Conservation (phyloP, 768 basidiomycete genomes). For the Tremella mesenterica region DNA sequence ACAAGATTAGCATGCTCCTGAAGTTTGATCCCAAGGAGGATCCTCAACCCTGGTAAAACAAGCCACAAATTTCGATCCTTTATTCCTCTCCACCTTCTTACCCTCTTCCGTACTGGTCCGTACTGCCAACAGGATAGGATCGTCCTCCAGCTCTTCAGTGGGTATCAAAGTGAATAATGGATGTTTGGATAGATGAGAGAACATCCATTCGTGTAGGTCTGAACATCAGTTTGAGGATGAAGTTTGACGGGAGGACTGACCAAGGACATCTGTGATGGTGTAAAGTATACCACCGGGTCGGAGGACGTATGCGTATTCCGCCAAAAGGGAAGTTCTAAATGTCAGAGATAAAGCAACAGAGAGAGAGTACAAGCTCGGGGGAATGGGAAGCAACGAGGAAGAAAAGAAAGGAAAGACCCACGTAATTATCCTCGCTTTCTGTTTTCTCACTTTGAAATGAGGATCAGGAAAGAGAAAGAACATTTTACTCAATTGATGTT, state of each 20-base stretch:
- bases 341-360: neutral
- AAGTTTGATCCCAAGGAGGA: neutral
- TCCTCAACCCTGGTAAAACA: slow-evolving; percentile 1
- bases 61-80: slow-evolving; percentile 63
- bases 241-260: slow-evolving; percentile 19
- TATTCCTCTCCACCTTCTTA: slow-evolving; percentile 87
- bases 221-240: neutral
- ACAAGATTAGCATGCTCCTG: no score
- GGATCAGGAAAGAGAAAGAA: slow-evolving; percentile 99
- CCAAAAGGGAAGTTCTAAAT: slow-evolving; percentile 72
- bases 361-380: neutral
- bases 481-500: slow-evolving; percentile 68
- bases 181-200: slow-evolving; percentile 71
- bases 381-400: neutral
- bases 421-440: slow-evolving; percentile 97
- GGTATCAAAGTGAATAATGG: slow-evolving; percentile 76
- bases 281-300: slow-evolving; percentile 91
- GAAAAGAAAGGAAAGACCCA: slow-evolving; percentile 19
- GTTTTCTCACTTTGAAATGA: slow-evolving; percentile 94
- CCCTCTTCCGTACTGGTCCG: slow-evolving; percentile 88
- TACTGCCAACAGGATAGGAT: slow-evolving; percentile 46
- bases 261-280: slow-evolving; percentile 89
- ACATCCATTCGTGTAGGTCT: slow-evolving; percentile 95
- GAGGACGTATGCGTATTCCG: slow-evolving; percentile 92
- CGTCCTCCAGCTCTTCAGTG: slow-evolving; percentile 55